Evolutionary conservation across 768 basidiomycete species (phyloP).

Genomic region (Crepidotus variabilis): DNA sequence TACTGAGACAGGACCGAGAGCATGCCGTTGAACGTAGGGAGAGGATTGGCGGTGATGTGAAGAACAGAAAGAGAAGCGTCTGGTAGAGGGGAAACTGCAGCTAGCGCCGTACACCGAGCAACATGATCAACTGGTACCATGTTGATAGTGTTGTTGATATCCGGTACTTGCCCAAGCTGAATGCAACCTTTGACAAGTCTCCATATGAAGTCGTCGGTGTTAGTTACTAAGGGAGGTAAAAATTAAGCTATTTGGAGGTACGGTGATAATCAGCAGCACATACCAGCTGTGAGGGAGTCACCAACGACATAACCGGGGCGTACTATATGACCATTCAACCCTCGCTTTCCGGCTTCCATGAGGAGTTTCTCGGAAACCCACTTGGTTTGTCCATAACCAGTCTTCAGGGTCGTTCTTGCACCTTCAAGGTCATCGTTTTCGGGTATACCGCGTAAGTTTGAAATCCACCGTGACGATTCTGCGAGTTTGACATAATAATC

Average conservation of each 20-base stretch:
- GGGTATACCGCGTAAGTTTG: slow-evolving; percentile 63
- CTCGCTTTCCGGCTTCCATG: slow-evolving; percentile 86
- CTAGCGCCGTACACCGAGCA: slow-evolving; percentile 73
- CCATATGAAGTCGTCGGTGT: slow-evolving; percentile 99
- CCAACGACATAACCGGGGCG: slow-evolving; percentile 97
- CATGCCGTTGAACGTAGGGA: slow-evolving; percentile 86
- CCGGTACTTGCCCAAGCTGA: slow-evolving; percentile 93
- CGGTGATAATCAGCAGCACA: slow-evolving; percentile 18
- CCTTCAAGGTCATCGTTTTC: slow-evolving; percentile 90
- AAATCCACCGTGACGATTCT: slow-evolving; percentile 47
- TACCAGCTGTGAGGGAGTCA: slow-evolving; percentile 83
- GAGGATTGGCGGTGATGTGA: slow-evolving; percentile 84
- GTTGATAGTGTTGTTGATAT: slow-evolving; percentile 98
- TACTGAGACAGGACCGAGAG: slow-evolving; percentile 70
- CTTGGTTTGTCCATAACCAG: slow-evolving; percentile 96
- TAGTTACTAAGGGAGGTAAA: slow-evolving; percentile 65
- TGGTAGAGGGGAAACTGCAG: slow-evolving; percentile 59
- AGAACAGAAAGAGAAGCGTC: slow-evolving; percentile 52
- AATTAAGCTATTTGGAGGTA: not conserved
- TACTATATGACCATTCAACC: slow-evolving; percentile 80
- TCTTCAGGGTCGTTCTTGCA: slow-evolving; percentile 67
- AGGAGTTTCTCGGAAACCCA: slow-evolving; percentile 98
- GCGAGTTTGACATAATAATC: slow-evolving; percentile 87
- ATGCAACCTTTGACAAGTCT: slow-evolving; percentile 97
- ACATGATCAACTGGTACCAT: slow-evolving; percentile 99